Evolutionary conservation across 2,329 filamentous ascomycete genomes (phyloP).

Genomic region (Ophiostoma tasmaniense): DNA sequence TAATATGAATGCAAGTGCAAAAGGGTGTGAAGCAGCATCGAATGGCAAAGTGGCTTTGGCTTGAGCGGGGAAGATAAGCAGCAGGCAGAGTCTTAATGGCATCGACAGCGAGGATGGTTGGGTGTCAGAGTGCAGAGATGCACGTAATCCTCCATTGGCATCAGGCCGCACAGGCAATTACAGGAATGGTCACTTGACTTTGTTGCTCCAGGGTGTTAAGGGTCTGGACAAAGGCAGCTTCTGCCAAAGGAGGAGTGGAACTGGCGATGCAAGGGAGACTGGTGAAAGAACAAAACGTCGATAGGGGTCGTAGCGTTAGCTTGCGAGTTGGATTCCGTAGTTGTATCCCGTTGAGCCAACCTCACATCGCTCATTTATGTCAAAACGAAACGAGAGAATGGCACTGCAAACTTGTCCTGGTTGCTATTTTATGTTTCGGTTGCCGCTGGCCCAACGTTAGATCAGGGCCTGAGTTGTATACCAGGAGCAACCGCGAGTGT

Average conservation of each 20-base stretch:
- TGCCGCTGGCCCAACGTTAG: background rate
- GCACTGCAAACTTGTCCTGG: background rate
- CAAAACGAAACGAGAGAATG: background rate
- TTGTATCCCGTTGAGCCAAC: background rate
- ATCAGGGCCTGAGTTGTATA: background rate
- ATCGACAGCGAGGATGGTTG: background rate
- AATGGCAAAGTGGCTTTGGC: background rate
- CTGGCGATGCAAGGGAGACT: background rate
- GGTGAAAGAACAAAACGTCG: background rate
- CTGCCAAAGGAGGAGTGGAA: background rate
- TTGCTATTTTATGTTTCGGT: background rate
- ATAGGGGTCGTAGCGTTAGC: background rate
- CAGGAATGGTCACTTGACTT: background rate
- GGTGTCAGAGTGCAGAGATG: background rate
- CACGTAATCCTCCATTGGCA: background rate
- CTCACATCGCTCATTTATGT: background rate
- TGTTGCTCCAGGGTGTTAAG: background rate
- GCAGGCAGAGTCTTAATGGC: background rate
- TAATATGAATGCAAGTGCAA: background rate
- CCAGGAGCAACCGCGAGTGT: background rate
- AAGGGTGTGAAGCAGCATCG: constrained; percentile 2
- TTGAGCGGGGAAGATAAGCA: background rate
- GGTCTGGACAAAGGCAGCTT: background rate
- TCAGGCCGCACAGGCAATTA: background rate
- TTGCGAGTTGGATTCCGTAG: background rate